A percentile compares a stretch with the other conserved stretches of the same genome.
These are phyloP conservation scores for Hibiscus trionum DNA, from an alignment of 345 rosid genomes.

Conservation along the genomic window DNA sequence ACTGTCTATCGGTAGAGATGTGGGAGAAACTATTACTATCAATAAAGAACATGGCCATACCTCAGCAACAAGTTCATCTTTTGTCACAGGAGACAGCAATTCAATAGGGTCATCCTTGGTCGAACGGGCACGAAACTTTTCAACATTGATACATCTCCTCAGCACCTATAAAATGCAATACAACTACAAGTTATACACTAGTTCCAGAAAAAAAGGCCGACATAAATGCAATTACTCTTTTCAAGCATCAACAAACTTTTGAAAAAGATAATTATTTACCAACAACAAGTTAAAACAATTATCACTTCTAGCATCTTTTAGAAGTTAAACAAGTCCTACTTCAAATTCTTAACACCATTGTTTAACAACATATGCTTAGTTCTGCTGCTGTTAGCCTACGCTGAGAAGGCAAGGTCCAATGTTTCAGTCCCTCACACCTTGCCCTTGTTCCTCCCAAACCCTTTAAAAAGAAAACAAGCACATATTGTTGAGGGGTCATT, in stretches of 20 bases:
- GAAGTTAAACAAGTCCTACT: background rate
- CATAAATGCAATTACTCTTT: background rate
- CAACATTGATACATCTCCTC: slow-evolving; percentile 49
- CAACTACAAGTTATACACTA: slow-evolving; percentile 5
- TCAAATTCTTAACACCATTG: background rate
- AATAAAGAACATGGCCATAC: slow-evolving; percentile 25
- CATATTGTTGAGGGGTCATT: background rate
- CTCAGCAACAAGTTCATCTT: slow-evolving; percentile 70
- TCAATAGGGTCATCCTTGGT: slow-evolving; percentile 71
- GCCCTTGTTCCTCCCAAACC: background rate
- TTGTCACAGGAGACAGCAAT: slow-evolving; percentile 56
- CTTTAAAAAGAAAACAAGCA: background rate
- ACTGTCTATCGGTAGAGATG: background rate
- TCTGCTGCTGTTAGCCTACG: background rate
- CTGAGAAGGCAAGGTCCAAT: background rate
- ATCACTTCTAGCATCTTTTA: background rate
- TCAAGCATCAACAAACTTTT: background rate
- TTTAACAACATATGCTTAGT: background rate
- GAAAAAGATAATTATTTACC: background rate
- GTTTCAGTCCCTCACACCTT: background rate
- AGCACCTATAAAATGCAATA: slow-evolving; percentile 33
- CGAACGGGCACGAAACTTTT: slow-evolving; percentile 58
- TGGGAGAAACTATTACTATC: background rate
- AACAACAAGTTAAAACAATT: background rate
- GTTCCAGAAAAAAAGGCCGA: background rate